A percentile compares a stretch with the other conserved stretches of the same genome.
phyloP scores from a whole-genome alignment of 805 yeast genomes.

The Saccharomycopsis sp. region DNA sequence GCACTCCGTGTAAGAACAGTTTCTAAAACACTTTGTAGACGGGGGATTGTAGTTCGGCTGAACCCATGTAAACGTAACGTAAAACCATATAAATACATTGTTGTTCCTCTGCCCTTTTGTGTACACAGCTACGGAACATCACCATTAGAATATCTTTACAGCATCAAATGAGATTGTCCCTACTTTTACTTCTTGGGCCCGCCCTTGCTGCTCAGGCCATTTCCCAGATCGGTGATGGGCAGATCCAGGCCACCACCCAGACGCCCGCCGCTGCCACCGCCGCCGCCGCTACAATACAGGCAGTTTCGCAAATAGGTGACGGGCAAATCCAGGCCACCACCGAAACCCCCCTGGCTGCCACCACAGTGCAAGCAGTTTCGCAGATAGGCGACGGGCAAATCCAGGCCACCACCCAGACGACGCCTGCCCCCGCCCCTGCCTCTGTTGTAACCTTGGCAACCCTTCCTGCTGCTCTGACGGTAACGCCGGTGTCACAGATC shows the following conservation, averaged over 20 bases:
- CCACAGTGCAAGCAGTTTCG: constrained; percentile 31
- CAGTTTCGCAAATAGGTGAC: constrained; percentile 26
- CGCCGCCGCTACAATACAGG: constrained; percentile 21
- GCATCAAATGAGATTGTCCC: too few relatives aligned
- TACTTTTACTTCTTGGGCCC: constrained; percentile 19
- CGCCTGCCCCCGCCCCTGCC: constrained; percentile 20
- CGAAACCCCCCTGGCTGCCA: constrained; percentile 21
- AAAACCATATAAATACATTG: too few relatives aligned
- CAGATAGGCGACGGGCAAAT: constrained; percentile 37
- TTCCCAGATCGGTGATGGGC: constrained; percentile 28
- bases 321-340: constrained; percentile 27
- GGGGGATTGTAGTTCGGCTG: too few relatives aligned
- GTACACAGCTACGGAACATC: too few relatives aligned
- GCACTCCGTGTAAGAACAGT: too few relatives aligned
- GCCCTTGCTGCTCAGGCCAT: constrained; percentile 25
- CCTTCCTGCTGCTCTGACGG: constrained; percentile 25
- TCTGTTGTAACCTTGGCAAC: constrained; percentile 19
- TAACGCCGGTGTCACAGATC: constrained; percentile 25
- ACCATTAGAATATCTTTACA: too few relatives aligned
- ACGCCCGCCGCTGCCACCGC: too few relatives aligned
- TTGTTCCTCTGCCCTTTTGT: too few relatives aligned
- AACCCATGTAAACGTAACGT: too few relatives aligned
- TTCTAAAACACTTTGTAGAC: too few relatives aligned
- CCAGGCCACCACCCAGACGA: constrained; percentile 26
- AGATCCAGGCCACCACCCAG: constrained; percentile 26